These are phyloP conservation scores for Hypoxylon trugodes DNA, from an alignment of 495 filamentous ascomycete genomes.

Conservation along the genomic window DNA sequence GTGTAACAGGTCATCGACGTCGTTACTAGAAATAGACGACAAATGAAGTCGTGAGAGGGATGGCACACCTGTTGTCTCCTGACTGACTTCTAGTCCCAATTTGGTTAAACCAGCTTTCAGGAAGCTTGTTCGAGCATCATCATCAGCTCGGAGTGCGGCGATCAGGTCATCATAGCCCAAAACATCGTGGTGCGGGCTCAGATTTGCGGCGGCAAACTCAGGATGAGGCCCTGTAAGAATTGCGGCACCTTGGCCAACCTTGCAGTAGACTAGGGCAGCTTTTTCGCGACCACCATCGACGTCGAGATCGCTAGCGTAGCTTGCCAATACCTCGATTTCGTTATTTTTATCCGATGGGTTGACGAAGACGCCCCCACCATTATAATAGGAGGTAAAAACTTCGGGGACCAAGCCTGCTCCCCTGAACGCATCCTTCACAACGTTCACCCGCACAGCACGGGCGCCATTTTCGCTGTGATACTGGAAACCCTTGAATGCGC, in stretches of 20 bases:
- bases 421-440: constrained; percentile 68
- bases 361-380: constrained; percentile 95
- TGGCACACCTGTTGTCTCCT: constrained; percentile 74
- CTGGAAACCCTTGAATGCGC: constrained; percentile 88
- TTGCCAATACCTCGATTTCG: constrained; percentile 83
- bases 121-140: constrained; percentile 75
- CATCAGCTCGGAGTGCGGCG: constrained; percentile 72
- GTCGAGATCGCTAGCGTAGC: constrained; percentile 77
- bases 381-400: constrained; percentile 83
- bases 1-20: constrained; percentile 71
- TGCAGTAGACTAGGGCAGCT: constrained; percentile 88
- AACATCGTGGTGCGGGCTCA: constrained; percentile 67
- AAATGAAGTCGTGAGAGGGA: constrained; percentile 87
- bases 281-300: constrained; percentile 75
- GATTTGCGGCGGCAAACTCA: constrained; percentile 88
- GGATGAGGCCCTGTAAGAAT: constrained; percentile 91
- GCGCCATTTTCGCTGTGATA: constrained; percentile 92
- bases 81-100: constrained; percentile 78
- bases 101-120: constrained; percentile 83
- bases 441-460: constrained; percentile 71
- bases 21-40: constrained; percentile 70
- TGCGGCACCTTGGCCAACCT: constrained; percentile 82
- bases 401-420: constrained; percentile 62
- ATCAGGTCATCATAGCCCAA: constrained; percentile 74
- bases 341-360: constrained; percentile 70